Evolutionary conservation across 805 yeast species (phyloP).

Genomic region (Pichia membranifaciens): DNA sequence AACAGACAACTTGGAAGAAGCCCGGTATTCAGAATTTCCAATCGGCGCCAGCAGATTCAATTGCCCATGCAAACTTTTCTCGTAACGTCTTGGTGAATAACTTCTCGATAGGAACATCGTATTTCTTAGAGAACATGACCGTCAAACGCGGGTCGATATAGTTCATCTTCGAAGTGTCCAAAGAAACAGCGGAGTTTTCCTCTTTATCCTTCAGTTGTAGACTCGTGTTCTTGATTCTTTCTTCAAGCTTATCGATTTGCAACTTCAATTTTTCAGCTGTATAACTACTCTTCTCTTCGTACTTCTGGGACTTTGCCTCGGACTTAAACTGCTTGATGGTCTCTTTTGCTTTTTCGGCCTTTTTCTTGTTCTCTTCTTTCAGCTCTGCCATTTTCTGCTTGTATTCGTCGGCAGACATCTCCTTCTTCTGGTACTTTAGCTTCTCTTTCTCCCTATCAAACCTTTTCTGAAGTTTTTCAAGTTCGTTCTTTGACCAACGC

Average conservation of each 20-base stretch:
- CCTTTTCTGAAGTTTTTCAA: slow-evolving; percentile 57
- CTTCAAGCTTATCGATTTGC: slow-evolving; percentile 68
- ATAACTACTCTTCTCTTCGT: slow-evolving; percentile 46
- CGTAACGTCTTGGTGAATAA: slow-evolving; percentile 85
- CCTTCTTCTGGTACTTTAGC: slow-evolving; percentile 50
- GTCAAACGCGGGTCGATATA: slow-evolving; percentile 92
- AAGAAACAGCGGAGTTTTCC: slow-evolving; percentile 87
- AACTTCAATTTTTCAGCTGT: slow-evolving; percentile 63
- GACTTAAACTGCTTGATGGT: slow-evolving; percentile 42
- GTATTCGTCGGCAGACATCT: slow-evolving; percentile 48
- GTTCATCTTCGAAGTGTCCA: slow-evolving; percentile 89
- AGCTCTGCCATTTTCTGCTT: slow-evolving; percentile 43
- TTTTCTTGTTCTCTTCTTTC: slow-evolving; percentile 48
- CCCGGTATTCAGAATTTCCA: slow-evolving; percentile 72
- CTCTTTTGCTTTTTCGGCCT: slow-evolving; percentile 51
- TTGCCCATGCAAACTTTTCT: slow-evolving; percentile 94
- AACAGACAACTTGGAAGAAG: too few species aligned
- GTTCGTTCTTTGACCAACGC: slow-evolving; percentile 57
- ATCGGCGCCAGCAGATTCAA: slow-evolving; percentile 78
- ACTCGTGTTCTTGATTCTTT: slow-evolving; percentile 59
- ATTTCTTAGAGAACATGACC: slow-evolving; percentile 82
- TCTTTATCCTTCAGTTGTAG: slow-evolving; percentile 86
- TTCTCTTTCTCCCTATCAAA: slow-evolving; percentile 76
- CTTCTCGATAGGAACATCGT: slow-evolving; percentile 84
- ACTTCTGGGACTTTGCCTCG: slow-evolving; percentile 56